These are phyloP conservation scores for Colletotrichum paranaense DNA, from an alignment of 2,329 filamentous ascomycete genomes.

Conservation along the genomic window DNA sequence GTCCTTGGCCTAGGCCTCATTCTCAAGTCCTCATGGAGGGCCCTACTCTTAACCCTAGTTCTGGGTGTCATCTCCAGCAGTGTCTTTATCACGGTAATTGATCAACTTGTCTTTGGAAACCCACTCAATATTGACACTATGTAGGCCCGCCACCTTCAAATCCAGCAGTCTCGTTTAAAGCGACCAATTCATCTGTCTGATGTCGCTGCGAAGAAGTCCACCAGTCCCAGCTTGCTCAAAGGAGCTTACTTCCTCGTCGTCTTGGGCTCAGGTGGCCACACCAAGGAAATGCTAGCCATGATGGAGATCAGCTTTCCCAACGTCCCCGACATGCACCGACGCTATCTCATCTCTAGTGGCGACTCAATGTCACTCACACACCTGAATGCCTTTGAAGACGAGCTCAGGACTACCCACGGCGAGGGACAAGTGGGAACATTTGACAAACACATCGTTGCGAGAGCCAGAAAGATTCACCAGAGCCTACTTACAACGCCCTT, in stretches of 20 bases:
- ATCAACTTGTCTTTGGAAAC: background rate
- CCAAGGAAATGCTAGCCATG: constrained; percentile 92
- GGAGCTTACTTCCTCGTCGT: constrained; percentile 77
- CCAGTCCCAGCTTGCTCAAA: constrained; percentile 38
- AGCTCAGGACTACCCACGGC: constrained; percentile 42
- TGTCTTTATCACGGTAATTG: constrained; percentile 45
- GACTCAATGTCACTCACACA: constrained; percentile 78
- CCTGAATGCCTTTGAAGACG: constrained; percentile 67
- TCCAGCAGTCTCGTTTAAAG: constrained; percentile 14
- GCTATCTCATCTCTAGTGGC: constrained; percentile 83
- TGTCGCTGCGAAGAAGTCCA: background rate
- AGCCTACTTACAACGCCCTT: constrained; percentile 78
- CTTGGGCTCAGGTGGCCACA: constrained; percentile 93
- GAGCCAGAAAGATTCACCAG: constrained; percentile 87
- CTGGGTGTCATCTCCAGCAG: constrained; percentile 18
- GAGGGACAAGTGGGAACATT: constrained; percentile 59
- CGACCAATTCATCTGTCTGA: constrained; percentile 25
- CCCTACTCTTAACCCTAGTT: constrained; percentile 1
- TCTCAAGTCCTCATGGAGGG: constrained; percentile 25
- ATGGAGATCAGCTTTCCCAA: constrained; percentile 70
- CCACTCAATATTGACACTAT: background rate
- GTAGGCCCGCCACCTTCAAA: constrained; percentile 25
- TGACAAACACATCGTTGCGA: constrained; percentile 75
- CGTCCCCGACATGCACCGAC: constrained; percentile 71
- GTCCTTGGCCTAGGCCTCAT: constrained; percentile 18